These are phyloP conservation scores for Panaeolus papilionaceus DNA, from an alignment of 768 basidiomycete genomes.

Conservation along the genomic window DNA sequence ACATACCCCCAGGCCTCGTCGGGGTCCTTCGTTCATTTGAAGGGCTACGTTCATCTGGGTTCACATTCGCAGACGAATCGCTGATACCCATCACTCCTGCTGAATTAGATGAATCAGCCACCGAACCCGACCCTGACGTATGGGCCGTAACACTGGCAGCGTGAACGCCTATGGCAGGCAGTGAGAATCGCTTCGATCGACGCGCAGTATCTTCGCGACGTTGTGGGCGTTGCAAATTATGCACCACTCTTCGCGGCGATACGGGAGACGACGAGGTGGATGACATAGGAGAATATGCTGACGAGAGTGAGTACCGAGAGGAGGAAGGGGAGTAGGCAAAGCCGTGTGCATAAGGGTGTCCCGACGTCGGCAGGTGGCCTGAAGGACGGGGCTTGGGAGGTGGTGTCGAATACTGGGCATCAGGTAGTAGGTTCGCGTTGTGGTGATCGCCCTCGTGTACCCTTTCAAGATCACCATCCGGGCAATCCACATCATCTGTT, in stretches of 20 bases:
- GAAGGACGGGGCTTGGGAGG: background rate
- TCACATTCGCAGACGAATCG: constrained; percentile 19
- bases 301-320: background rate
- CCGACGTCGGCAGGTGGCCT: background rate
- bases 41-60: constrained; percentile 15
- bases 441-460: background rate
- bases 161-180: constrained; percentile 80
- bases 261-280: background rate
- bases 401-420: background rate
- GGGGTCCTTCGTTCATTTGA: constrained; percentile 7
- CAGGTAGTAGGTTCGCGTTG: background rate
- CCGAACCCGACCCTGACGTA: constrained; percentile 36
- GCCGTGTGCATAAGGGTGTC: background rate
- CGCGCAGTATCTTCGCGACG: constrained; percentile 66
- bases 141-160: constrained; percentile 73
- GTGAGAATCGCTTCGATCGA: constrained; percentile 72
- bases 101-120: constrained; percentile 27
- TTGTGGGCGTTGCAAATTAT: constrained; percentile 23
- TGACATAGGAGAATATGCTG: background rate
- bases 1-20: constrained; percentile 25
- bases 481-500: background rate
- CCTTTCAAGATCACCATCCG: background rate
- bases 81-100: constrained; percentile 25
- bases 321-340: background rate
- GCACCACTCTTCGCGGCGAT: background rate